A percentile compares a stretch with the other conserved stretches of the same genome.
These are phyloP conservation scores for Dunaliella primolecta DNA, from an alignment of 139 green algal genomes.

Conservation along the genomic window DNA sequence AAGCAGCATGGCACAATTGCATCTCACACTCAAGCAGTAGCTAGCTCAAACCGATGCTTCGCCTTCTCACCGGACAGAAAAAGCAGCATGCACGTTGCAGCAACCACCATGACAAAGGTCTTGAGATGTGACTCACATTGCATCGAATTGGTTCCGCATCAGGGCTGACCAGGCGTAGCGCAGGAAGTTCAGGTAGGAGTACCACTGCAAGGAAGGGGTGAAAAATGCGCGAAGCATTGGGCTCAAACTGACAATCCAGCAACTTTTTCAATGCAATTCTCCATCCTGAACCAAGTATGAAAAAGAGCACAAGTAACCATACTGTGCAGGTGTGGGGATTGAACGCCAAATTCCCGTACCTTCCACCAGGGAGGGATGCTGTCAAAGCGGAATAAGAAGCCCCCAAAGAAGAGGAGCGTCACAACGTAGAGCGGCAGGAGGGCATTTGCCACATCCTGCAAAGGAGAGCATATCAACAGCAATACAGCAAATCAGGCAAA, in stretches of 20 bases:
- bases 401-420: constrained; percentile 50
- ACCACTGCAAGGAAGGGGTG: constrained; percentile 30
- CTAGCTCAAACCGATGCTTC: too few relatives aligned
- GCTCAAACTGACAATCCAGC: too few relatives aligned
- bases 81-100: neutral
- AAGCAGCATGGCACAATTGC: too few relatives aligned
- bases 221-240: too few relatives aligned
- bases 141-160: constrained; percentile 64
- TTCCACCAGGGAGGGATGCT: constrained; percentile 61
- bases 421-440: constrained; percentile 39
- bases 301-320: neutral
- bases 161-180: constrained; percentile 51
- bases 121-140: neutral
- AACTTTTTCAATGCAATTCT: neutral
- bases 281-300: neutral
- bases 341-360: neutral
- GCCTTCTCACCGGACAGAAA: too few relatives aligned
- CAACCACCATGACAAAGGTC: neutral
- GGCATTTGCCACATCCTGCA: constrained; percentile 80
- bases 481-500: neutral
- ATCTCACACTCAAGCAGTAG: too few relatives aligned
- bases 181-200: constrained; percentile 52
- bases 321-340: neutral
- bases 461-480: neutral
- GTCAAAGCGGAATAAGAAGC: constrained; percentile 59